A percentile compares a stretch with the other conserved stretches of the same genome.
These are phyloP conservation scores for Phylloporus arenicola DNA, from an alignment of 768 basidiomycete species.

Conservation along the genomic window DNA sequence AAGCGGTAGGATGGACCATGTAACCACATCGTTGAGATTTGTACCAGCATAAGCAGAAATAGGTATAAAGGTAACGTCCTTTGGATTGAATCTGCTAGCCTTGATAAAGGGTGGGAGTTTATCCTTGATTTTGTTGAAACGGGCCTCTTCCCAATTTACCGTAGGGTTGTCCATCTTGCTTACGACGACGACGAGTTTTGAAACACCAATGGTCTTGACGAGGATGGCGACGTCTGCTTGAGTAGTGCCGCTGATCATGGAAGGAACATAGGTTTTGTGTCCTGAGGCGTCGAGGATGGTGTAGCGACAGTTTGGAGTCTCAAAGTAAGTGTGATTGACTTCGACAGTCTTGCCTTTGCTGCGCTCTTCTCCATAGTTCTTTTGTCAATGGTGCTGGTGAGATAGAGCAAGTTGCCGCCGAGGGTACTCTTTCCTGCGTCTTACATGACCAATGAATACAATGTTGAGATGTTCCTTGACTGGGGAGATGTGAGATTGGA, in stretches of 20 bases:
- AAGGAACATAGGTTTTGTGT: conserved; percentile 97
- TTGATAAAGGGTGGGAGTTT: conserved; percentile 89
- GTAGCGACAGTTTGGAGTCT: conserved; percentile 80
- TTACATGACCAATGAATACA: conserved; percentile 98
- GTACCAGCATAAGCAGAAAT: conserved; percentile 88
- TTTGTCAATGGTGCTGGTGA: conserved; percentile 93
- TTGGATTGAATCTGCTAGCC: conserved; percentile 86
- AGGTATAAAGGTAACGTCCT: conserved; percentile 90
- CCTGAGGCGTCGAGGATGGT: conserved; percentile 98
- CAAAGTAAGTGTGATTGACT: conserved; percentile 96
- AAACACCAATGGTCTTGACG: conserved; percentile 95
- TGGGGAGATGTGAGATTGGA: conserved; percentile 27
- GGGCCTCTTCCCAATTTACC: conserved; percentile 80
- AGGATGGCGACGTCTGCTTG: conserved; percentile 96
- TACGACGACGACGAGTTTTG: conserved; percentile 78
- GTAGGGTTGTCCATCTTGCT: conserved; percentile 99
- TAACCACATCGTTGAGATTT: conserved; percentile 94
- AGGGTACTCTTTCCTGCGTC: conserved; percentile 99
- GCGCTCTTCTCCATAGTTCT: conserved; percentile 99
- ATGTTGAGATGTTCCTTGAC: conserved; percentile 92
- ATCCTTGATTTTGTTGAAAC: conserved; percentile 88
- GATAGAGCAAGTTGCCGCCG: conserved; percentile 89
- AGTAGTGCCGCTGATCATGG: conserved; percentile 97
- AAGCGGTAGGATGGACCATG: no score
- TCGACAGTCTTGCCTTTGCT: conserved; percentile 97